phyloP scores from a whole-genome alignment of 1,284 basidiomycete genomes.

The Schizopora paradoxa region DNA sequence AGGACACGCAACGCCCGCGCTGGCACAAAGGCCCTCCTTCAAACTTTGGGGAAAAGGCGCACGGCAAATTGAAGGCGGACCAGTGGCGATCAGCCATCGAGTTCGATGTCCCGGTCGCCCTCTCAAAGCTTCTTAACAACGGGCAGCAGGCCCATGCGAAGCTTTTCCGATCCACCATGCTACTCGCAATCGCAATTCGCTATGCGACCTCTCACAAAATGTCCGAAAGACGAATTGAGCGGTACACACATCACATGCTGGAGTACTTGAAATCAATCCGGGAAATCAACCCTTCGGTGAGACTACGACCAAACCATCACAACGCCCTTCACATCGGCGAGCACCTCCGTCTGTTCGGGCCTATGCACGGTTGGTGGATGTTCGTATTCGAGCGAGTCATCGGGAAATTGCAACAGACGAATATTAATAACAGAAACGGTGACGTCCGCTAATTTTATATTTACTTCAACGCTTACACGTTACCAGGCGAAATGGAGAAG shows the following conservation, averaged over 20 bases:
- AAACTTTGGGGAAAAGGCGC: slow-evolving; percentile 21
- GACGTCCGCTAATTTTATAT: background rate
- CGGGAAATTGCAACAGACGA: slow-evolving; percentile 24
- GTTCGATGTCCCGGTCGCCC: slow-evolving; percentile 25
- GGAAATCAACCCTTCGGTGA: slow-evolving; percentile 21
- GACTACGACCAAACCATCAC: slow-evolving; percentile 27
- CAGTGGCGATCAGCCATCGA: slow-evolving; percentile 26
- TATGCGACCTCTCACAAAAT: slow-evolving; percentile 19
- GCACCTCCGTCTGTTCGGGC: slow-evolving; percentile 28
- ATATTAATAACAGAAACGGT: slow-evolving; percentile 28
- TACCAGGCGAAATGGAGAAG: slow-evolving; percentile 13
- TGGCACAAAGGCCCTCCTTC: slow-evolving; percentile 20
- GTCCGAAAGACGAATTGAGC: slow-evolving; percentile 15
- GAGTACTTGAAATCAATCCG: slow-evolving; percentile 19
- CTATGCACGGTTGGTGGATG: slow-evolving; percentile 27
- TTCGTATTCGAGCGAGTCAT: slow-evolving; percentile 28
- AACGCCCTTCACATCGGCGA: slow-evolving; percentile 30
- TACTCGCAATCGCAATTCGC: slow-evolving; percentile 22
- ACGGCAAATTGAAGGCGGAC: slow-evolving; percentile 28
- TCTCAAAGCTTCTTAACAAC: slow-evolving; percentile 18
- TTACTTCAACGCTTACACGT: background rate
- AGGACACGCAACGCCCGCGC: slow-evolving; percentile 15
- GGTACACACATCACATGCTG: slow-evolving; percentile 19
- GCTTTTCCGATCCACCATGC: slow-evolving; percentile 21
- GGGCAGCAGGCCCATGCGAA: background rate